Percentiles rank a stretch among this genome's conserved stretches.
phyloP scores from a whole-genome alignment of 2,329 filamentous ascomycete genomes.

The Colletotrichum sp. region DNA sequence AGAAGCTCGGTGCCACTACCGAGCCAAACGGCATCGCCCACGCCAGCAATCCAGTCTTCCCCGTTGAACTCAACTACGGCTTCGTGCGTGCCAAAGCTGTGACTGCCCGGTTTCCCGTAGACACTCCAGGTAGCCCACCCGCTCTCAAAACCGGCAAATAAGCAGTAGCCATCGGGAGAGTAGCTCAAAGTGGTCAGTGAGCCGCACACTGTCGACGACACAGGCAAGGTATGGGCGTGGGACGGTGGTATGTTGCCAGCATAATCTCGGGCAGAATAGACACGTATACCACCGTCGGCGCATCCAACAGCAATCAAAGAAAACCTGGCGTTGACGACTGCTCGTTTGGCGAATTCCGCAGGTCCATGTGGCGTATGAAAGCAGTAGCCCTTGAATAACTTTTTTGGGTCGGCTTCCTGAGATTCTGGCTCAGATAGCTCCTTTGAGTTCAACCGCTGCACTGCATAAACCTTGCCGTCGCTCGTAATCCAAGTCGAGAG shows the following conservation, averaged over 20 bases:
- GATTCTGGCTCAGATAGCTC: slow-evolving; percentile 31
- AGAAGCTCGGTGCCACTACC: slow-evolving; percentile 87
- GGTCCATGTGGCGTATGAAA: slow-evolving; percentile 77
- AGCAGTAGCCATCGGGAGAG: slow-evolving; percentile 93
- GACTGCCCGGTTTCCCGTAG: slow-evolving; percentile 88
- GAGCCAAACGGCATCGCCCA: slow-evolving; percentile 83
- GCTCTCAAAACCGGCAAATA: slow-evolving; percentile 90
- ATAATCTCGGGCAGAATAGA: slow-evolving; percentile 95
- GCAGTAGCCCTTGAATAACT: slow-evolving; percentile 86
- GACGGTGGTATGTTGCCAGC: slow-evolving; percentile 89
- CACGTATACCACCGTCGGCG: slow-evolving; percentile 76
- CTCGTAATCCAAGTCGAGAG: slow-evolving; percentile 90
- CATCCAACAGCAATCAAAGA: slow-evolving; percentile 91
- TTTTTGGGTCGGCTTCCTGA: slow-evolving; percentile 51
- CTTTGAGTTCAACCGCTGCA: slow-evolving; percentile 69
- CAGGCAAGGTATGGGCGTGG: slow-evolving; percentile 75
- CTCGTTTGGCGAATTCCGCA: slow-evolving; percentile 69
- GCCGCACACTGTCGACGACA: slow-evolving; percentile 72
- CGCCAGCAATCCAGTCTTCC: slow-evolving; percentile 84
- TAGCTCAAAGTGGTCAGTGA: slow-evolving; percentile 77
- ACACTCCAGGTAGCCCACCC: slow-evolving; percentile 99
- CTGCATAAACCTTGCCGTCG: slow-evolving; percentile 88
- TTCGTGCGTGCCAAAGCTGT: slow-evolving; percentile 78
- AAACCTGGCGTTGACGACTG: slow-evolving; percentile 92
- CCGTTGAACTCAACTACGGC: slow-evolving; percentile 68